Conservation (phyloP, 106 monocot species). For the Dioscorea alata region DNA sequence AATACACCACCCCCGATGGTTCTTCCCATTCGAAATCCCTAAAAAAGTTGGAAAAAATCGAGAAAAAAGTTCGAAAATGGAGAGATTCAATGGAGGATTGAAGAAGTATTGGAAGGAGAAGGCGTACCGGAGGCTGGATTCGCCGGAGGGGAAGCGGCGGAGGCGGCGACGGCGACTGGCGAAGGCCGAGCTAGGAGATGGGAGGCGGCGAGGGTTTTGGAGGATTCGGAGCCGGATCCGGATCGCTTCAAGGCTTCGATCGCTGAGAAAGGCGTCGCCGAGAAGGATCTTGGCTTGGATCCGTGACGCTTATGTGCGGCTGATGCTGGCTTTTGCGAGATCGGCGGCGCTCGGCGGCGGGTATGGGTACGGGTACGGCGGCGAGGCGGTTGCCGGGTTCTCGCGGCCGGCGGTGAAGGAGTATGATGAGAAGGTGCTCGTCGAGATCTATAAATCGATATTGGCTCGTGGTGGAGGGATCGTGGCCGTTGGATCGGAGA, state of each 20-base stretch:
- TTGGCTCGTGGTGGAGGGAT: conserved; percentile 28
- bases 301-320: conserved; percentile 57
- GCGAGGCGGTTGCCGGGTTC: conserved; percentile 7
- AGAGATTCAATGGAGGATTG: conserved; percentile 16
- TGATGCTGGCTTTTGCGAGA: conserved; percentile 45
- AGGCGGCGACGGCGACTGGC: conserved; percentile 1
- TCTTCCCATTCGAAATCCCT: neutral
- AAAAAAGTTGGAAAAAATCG: neutral
- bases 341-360: conserved; percentile 10
- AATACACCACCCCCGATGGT: no score
- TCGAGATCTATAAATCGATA: conserved; percentile 50
- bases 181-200: conserved; percentile 12
- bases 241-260: conserved; percentile 11
- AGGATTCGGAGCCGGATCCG: conserved; percentile 19
- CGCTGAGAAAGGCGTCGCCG: conserved; percentile 21
- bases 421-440: conserved; percentile 53
- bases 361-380: conserved; percentile 19
- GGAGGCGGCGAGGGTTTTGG: conserved; percentile 21
- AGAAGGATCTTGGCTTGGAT: conserved; percentile 32
- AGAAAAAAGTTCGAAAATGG: neutral
- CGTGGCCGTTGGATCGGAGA: conserved; percentile 1
- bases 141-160: neutral
- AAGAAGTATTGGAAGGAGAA: conserved; percentile 34
- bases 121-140: conserved; percentile 15
- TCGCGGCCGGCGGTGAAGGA: conserved; percentile 24